These are phyloP conservation scores for Myxozyma mucilagina DNA, from an alignment of 805 yeast genomes.

Conservation along the genomic window DNA sequence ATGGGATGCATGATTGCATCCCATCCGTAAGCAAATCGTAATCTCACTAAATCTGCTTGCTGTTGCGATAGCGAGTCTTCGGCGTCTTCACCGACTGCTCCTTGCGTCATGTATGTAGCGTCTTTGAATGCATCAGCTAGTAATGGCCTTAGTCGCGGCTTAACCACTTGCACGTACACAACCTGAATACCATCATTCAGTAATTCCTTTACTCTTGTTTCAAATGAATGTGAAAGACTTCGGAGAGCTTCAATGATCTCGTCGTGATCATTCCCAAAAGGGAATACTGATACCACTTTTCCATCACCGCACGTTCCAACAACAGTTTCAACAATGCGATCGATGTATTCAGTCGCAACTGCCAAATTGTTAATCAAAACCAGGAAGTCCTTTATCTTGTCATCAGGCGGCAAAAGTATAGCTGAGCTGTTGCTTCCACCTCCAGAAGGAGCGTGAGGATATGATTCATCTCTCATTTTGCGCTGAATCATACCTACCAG, in stretches of 20 bases:
- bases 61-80: constrained; percentile 26
- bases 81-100: constrained; percentile 26
- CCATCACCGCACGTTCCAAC: constrained; percentile 31
- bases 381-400: constrained; percentile 48
- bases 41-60: constrained; percentile 30
- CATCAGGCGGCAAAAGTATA: constrained; percentile 22
- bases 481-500: constrained; percentile 57
- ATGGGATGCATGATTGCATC: constrained; percentile 64
- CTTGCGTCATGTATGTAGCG: constrained; percentile 42
- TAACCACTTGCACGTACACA: constrained; percentile 45
- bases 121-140: constrained; percentile 45
- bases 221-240: constrained; percentile 38
- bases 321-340: constrained; percentile 50
- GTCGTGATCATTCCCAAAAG: constrained; percentile 35
- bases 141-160: constrained; percentile 41
- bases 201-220: constrained; percentile 43
- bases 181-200: constrained; percentile 48
- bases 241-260: constrained; percentile 29
- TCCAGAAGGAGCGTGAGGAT: constrained; percentile 39
- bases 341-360: constrained; percentile 58
- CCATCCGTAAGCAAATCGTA: constrained; percentile 64
- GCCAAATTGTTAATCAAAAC: constrained; percentile 73
- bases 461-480: constrained; percentile 47
- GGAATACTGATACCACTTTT: constrained; percentile 29
- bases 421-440: neutral